A percentile compares a stretch with the other conserved stretches of the same genome.
Conservation (phyloP, 306 rosid genomes). For the Lotus japonicus region DNA sequence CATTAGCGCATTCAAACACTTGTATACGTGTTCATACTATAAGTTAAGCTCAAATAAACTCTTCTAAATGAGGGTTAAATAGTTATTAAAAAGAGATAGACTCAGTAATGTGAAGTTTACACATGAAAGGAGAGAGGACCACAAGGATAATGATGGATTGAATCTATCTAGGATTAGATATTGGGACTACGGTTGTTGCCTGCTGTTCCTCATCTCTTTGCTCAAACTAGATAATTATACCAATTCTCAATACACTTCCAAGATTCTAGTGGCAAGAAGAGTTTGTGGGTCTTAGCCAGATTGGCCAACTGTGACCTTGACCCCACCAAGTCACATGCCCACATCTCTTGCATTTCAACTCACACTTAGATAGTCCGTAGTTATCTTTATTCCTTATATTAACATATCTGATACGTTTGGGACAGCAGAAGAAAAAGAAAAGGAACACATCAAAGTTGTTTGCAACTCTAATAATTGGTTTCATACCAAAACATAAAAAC, state of each 20-base stretch:
- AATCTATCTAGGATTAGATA: slow-evolving; percentile 42
- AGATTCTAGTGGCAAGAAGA: slow-evolving; percentile 38
- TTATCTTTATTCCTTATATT: slow-evolving; percentile 20
- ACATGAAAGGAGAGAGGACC: slow-evolving; percentile 1
- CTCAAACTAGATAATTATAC: slow-evolving; percentile 39
- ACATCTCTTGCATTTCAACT: slow-evolving; percentile 29
- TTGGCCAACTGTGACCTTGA: slow-evolving; percentile 45
- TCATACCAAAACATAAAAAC: not conserved
- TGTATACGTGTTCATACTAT: no score
- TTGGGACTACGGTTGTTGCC: slow-evolving; percentile 36
- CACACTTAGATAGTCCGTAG: not conserved
- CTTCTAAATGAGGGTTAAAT: no score
- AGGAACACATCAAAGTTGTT: not conserved
- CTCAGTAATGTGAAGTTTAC: no score
- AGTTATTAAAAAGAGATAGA: no score
- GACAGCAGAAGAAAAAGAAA: not conserved
- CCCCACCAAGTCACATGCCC: slow-evolving; percentile 82
- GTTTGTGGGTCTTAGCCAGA: slow-evolving; percentile 36
- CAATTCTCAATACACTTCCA: slow-evolving; percentile 32
- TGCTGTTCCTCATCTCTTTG: slow-evolving; percentile 46
- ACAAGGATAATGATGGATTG: slow-evolving; percentile 20
- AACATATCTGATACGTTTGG: slow-evolving; percentile 14
- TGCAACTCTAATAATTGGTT: not conserved
- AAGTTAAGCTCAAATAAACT: no score
- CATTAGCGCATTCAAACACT: no score